These are phyloP conservation scores for Zoysia pacifica DNA, from an alignment of 176 grass and related monocot genomes.

Conservation along the genomic window DNA sequence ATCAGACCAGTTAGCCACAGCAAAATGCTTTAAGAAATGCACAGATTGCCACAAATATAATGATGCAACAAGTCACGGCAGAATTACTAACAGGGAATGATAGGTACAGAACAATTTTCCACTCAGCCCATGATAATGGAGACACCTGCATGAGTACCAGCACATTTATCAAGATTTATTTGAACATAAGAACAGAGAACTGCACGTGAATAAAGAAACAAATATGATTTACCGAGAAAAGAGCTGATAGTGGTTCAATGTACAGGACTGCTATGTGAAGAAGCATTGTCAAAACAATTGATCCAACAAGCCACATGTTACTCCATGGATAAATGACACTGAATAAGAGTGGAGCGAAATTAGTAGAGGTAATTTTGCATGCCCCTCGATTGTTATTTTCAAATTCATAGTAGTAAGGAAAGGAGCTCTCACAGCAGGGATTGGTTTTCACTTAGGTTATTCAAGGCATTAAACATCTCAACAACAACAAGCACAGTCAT, in stretches of 20 bases:
- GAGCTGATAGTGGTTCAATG: constrained; percentile 73
- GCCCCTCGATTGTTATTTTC: constrained; percentile 12
- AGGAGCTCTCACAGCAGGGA: constrained; percentile 78
- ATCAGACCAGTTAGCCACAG: constrained; percentile 12
- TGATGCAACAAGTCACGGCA: constrained; percentile 17
- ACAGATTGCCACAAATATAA: constrained; percentile 15
- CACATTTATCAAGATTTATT: constrained; percentile 19
- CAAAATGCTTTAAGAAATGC: neutral
- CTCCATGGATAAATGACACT: constrained; percentile 96
- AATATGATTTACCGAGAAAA: constrained; percentile 82
- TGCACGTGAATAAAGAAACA: constrained; percentile 34
- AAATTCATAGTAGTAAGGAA: constrained; percentile 2
- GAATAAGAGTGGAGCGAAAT: constrained; percentile 34
- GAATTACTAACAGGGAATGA: constrained; percentile 89
- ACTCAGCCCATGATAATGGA: constrained; percentile 87
- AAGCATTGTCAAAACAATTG: constrained; percentile 90
- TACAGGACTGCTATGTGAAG: constrained; percentile 86
- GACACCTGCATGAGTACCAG: constrained; percentile 65
- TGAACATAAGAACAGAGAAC: neutral
- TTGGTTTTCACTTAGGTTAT: constrained; percentile 99
- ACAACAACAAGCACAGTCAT: constrained; percentile 99
- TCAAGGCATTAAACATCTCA: constrained; percentile 99
- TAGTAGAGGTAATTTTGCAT: constrained; percentile 29
- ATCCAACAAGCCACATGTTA: constrained; percentile 92
- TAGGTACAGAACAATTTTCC: constrained; percentile 90